Evolutionary conservation across 768 basidiomycete species (phyloP).

Genomic region (Boletellus ananas): DNA sequence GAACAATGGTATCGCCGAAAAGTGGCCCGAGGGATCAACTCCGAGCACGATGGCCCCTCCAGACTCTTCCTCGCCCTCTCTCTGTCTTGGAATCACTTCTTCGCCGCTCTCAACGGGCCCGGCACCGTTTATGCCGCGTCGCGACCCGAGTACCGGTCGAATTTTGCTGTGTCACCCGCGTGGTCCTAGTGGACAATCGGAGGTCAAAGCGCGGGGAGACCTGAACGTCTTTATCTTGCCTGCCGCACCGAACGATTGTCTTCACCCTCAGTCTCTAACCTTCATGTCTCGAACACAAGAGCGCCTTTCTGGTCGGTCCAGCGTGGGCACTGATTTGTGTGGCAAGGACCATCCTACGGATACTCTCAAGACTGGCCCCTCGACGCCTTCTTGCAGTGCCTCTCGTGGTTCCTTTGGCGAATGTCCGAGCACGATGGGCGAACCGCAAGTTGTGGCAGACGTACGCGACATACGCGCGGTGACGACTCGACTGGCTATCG

Average conservation of each 20-base stretch:
- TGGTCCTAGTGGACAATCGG: neutral
- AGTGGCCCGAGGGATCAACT: neutral
- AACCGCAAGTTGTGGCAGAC: neutral
- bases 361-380: neutral
- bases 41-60: conserved; percentile 14
- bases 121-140: too few species aligned
- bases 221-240: neutral
- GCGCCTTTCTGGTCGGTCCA: neutral
- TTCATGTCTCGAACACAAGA: neutral
- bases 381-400: neutral
- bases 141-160: neutral
- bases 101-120: neutral
- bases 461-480: conserved; percentile 10
- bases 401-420: neutral
- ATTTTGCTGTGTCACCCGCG: neutral
- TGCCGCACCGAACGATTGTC: neutral
- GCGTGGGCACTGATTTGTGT: neutral
- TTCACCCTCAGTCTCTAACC: neutral
- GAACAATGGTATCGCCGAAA: neutral
- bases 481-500: neutral
- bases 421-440: neutral
- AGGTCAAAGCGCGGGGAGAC: neutral
- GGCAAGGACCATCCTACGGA: neutral
- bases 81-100: neutral
- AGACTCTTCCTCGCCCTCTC: conserved; percentile 19